Evolutionary conservation across 306 rosid species (phyloP).

Genomic region (Geum urbanum): DNA sequence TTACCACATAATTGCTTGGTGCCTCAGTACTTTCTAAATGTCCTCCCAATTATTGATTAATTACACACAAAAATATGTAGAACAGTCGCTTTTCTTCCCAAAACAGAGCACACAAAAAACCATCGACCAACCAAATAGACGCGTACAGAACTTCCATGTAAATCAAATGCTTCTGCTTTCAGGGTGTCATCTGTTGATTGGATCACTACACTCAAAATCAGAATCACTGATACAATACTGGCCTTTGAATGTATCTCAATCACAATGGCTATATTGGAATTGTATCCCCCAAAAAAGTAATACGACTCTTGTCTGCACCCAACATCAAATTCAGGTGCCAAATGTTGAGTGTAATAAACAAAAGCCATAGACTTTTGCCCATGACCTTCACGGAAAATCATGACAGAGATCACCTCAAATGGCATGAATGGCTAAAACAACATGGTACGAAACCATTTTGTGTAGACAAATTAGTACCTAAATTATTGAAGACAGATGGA

Average conservation of each 20-base stretch:
- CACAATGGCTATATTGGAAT: conserved; percentile 21
- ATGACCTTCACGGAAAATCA: conserved; percentile 29
- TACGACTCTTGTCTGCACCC: conserved; percentile 11
- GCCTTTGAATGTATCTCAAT: not conserved
- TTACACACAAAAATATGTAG: not conserved
- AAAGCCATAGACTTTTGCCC: not conserved
- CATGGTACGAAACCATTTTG: not conserved
- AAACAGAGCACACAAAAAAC: not conserved
- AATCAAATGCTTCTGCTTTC: not conserved
- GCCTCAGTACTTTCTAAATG: not conserved
- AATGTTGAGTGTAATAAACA: conserved; percentile 3
- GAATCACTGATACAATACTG: not conserved
- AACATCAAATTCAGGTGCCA: conserved; percentile 20
- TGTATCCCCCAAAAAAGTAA: conserved; percentile 10
- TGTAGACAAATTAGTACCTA: not conserved
- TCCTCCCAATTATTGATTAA: not conserved
- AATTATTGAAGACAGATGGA: not conserved
- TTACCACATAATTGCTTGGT: not conserved
- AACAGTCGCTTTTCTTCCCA: not conserved
- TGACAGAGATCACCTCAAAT: not conserved
- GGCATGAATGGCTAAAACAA: not conserved
- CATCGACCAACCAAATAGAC: too few relatives aligned
- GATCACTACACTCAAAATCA: not conserved
- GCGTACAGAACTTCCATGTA: not conserved
- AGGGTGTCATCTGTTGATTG: not conserved